These are phyloP conservation scores for Eleusine coracana DNA, from an alignment of 176 grass and related monocot species.

Conservation along the genomic window DNA sequence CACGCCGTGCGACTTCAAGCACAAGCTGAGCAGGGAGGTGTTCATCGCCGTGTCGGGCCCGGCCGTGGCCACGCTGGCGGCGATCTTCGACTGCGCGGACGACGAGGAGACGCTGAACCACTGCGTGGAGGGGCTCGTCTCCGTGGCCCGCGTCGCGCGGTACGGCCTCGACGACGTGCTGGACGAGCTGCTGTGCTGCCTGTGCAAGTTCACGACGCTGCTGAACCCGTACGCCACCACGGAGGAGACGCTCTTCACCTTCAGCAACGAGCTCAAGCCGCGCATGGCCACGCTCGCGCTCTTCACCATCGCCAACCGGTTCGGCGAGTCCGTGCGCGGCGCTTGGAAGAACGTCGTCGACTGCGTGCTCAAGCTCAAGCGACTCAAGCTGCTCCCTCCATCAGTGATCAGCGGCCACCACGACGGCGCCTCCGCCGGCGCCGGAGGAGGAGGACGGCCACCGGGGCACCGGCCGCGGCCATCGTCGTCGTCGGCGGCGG, in stretches of 20 bases:
- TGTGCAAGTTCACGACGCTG: slow-evolving; percentile 95
- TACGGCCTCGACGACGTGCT: slow-evolving; percentile 84
- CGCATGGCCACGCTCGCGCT: slow-evolving; percentile 84
- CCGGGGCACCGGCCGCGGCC: slow-evolving; percentile 26
- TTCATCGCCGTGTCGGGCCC: slow-evolving; percentile 77
- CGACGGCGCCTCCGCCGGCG: slow-evolving; percentile 16
- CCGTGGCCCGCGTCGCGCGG: slow-evolving; percentile 66
- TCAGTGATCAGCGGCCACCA: slow-evolving; percentile 54
- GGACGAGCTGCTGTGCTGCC: slow-evolving; percentile 91
- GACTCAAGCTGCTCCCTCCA: slow-evolving; percentile 73
- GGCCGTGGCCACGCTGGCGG: slow-evolving; percentile 64
- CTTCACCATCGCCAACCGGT: slow-evolving; percentile 91
- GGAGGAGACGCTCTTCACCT: slow-evolving; percentile 83
- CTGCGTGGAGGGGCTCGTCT: slow-evolving; percentile 82
- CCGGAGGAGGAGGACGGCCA: not conserved
- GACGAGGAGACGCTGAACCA: slow-evolving; percentile 82
- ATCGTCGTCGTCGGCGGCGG: not conserved
- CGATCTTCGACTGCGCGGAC: slow-evolving; percentile 80
- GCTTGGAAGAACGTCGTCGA: slow-evolving; percentile 82
- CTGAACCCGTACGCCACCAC: slow-evolving; percentile 85
- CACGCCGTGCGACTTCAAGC: slow-evolving; percentile 79
- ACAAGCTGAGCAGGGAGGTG: slow-evolving; percentile 77
- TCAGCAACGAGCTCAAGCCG: slow-evolving; percentile 90
- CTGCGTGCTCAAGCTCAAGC: slow-evolving; percentile 94
- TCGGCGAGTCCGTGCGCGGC: slow-evolving; percentile 73